Evolutionary conservation across 768 basidiomycete species (phyloP).

Genomic region (Mycena rosella): DNA sequence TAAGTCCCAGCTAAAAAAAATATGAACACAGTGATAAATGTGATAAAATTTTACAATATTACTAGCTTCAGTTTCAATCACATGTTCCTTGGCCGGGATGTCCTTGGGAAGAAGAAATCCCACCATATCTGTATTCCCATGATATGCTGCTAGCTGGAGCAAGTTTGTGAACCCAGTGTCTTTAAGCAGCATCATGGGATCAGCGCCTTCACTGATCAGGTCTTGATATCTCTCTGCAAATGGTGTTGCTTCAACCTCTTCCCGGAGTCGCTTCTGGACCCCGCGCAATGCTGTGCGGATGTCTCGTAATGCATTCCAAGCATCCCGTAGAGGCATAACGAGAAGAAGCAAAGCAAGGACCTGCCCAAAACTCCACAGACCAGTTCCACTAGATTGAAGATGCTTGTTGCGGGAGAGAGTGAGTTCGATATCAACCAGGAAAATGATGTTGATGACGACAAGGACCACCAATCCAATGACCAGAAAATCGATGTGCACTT

Average conservation of each 20-base stretch:
- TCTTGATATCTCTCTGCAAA: not conserved
- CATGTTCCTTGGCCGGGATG: not conserved
- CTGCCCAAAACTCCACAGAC: too few relatives aligned
- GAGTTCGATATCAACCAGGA: too few relatives aligned
- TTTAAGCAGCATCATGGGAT: not conserved
- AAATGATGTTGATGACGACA: constrained; percentile 14
- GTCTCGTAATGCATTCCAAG: constrained; percentile 11
- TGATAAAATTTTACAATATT: not conserved
- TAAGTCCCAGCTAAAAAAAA: not conserved
- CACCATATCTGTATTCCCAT: not conserved
- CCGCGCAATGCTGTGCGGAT: not conserved
- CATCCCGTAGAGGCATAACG: constrained; percentile 16
- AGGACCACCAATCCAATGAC: constrained; percentile 7
- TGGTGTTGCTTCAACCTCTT: constrained; percentile 3
- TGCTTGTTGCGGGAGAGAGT: too few relatives aligned
- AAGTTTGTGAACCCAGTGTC: not conserved
- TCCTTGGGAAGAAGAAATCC: not conserved
- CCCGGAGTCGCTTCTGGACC: constrained; percentile 1
- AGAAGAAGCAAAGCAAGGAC: constrained; percentile 18
- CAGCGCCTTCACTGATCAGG: not conserved
- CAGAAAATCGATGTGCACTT: constrained; percentile 1
- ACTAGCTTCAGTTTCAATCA: not conserved
- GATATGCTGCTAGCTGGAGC: constrained; percentile 11
- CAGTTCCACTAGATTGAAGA: too few relatives aligned
- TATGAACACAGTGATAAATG: not conserved